Percentiles rank a stretch among this genome's conserved stretches.
Evolutionary conservation across 2,329 filamentous ascomycete species (phyloP).

Genomic region (Aspergillus proliferans): DNA sequence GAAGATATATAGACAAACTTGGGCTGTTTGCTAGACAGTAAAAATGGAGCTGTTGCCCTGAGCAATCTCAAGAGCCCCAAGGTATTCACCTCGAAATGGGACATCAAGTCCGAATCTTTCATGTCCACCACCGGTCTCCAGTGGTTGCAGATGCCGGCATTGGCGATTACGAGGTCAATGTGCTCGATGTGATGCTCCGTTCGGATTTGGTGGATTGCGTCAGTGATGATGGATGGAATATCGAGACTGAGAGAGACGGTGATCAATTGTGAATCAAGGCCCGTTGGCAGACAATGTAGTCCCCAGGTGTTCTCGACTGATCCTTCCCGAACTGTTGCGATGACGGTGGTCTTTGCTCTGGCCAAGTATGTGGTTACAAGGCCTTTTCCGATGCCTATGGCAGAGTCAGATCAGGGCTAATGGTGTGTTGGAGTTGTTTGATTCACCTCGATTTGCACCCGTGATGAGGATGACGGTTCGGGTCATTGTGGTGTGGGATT

Average conservation of each 20-base stretch:
- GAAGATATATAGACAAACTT: conserved; percentile 36
- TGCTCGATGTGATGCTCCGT: conserved; percentile 4
- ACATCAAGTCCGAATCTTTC: conserved; percentile 31
- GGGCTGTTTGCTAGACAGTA: conserved; percentile 12
- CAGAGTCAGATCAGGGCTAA: background rate
- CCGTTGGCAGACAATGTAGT: background rate
- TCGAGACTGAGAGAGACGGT: background rate
- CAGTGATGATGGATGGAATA: background rate
- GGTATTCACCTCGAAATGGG: conserved; percentile 40
- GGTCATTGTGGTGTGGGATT: background rate
- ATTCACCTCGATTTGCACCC: conserved; percentile 6
- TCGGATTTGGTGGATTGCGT: background rate
- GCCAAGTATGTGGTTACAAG: conserved; percentile 2
- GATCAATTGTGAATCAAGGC: conserved; percentile 1
- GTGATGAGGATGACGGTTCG: background rate
- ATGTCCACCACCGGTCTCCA: conserved; percentile 28
- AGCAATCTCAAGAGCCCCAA: conserved; percentile 24
- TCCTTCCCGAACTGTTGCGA: conserved; percentile 5
- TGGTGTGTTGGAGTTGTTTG: background rate
- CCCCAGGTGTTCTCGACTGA: background rate
- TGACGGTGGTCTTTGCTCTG: conserved; percentile 5
- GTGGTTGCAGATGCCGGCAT: conserved; percentile 39
- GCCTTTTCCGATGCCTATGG: conserved; percentile 7
- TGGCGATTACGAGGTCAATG: conserved; percentile 27
- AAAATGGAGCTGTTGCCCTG: conserved; percentile 31